These are phyloP conservation scores for Populus simonii DNA, from an alignment of 345 rosid genomes.

Conservation along the genomic window DNA sequence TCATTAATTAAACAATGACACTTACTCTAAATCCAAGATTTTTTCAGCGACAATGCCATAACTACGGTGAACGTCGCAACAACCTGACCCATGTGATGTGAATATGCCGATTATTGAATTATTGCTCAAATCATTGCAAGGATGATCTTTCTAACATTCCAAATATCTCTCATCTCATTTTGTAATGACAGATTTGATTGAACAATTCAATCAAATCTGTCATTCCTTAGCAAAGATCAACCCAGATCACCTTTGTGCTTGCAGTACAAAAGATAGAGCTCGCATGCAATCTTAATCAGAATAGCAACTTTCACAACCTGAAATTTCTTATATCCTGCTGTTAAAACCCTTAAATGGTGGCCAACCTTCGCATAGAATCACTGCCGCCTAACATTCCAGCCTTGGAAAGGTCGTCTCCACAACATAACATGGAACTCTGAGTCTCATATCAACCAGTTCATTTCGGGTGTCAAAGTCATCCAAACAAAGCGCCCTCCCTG, in stretches of 20 bases:
- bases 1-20: not conserved
- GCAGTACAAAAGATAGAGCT: no score
- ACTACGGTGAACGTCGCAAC: not conserved
- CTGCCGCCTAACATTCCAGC: not conserved
- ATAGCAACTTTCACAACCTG: not conserved
- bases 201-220: not conserved
- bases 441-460: no score
- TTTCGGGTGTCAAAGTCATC: no score
- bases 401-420: not conserved
- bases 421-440: no score
- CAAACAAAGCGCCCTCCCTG: no score
- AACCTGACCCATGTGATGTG: not conserved
- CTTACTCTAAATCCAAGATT: not conserved
- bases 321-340: not conserved
- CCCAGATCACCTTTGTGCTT: not conserved
- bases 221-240: not conserved
- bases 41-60: slow-evolving; percentile 1
- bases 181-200: not conserved
- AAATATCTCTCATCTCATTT: not conserved
- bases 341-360: not conserved
- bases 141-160: not conserved
- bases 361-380: not conserved
- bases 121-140: not conserved
- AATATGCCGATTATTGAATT: not conserved
- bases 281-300: not conserved